These are phyloP conservation scores for Pythium vanterpoolii DNA, from an alignment of 352 stramenopile species.

Conservation along the genomic window DNA sequence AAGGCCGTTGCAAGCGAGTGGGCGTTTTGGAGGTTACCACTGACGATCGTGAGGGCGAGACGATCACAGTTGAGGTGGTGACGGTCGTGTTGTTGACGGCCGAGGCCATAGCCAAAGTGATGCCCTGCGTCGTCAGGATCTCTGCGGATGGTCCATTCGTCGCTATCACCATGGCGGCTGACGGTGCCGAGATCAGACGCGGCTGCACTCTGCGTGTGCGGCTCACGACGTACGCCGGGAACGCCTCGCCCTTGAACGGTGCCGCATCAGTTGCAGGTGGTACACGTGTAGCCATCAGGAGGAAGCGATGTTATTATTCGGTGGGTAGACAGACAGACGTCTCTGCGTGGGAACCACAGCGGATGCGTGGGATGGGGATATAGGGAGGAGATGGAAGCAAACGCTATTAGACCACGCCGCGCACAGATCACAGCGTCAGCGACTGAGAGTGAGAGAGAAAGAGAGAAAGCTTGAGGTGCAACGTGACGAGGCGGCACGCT, in stretches of 20 bases:
- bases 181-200: neutral
- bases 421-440: neutral
- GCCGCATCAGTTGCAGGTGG: neutral
- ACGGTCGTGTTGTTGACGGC: neutral
- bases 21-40: neutral
- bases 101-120: neutral
- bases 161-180: neutral
- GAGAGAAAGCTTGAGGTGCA: slow-evolving; percentile 6
- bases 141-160: slow-evolving; percentile 1
- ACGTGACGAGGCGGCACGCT: slow-evolving; percentile 15
- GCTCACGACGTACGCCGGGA: slow-evolving; percentile 53
- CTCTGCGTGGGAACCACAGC: too few species aligned
- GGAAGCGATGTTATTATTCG: neutral
- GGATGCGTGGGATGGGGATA: too few species aligned
- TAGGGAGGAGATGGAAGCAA: too few species aligned
- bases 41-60: neutral
- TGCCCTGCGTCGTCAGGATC: neutral
- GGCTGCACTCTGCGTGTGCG: slow-evolving; percentile 8
- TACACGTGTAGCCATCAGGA: neutral
- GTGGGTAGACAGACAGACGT: too few species aligned
- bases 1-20: slow-evolving; percentile 28
- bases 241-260: slow-evolving; percentile 66
- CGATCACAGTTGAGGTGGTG: neutral
- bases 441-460: neutral
- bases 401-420: too few species aligned